Evolutionary conservation across 805 yeast species (phyloP).

Genomic region (Pichia manshurica): DNA sequence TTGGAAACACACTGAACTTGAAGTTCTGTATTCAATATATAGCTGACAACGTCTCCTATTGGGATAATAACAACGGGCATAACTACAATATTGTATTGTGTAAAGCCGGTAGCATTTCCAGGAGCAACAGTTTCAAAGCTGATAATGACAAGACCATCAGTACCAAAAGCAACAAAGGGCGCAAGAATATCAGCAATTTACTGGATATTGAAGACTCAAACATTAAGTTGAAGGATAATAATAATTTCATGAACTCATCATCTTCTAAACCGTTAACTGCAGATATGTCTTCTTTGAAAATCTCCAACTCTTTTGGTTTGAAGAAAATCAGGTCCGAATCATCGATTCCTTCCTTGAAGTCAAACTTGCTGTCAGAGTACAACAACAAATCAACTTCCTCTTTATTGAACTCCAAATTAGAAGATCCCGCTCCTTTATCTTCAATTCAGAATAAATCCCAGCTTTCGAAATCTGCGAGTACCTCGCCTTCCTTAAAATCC

Average conservation of each 20-base stretch:
- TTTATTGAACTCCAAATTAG: not conserved
- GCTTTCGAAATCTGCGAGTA: constrained; percentile 5
- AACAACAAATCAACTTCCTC: constrained; percentile 1
- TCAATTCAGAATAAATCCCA: not conserved
- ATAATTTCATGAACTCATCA: constrained; percentile 27
- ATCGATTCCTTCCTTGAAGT: constrained; percentile 18
- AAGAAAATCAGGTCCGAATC: constrained; percentile 31
- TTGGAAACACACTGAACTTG: constrained; percentile 25
- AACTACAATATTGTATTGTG: constrained; percentile 34
- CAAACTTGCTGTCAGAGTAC: not conserved
- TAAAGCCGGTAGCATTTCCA: constrained; percentile 3
- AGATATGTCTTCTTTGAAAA: constrained; percentile 19
- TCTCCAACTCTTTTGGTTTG: constrained; percentile 23
- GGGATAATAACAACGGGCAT: constrained; percentile 37
- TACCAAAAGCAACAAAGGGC: not conserved
- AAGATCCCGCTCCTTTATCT: not conserved
- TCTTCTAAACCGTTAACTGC: constrained; percentile 10
- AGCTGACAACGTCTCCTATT: constrained; percentile 28
- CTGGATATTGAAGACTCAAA: constrained; percentile 26
- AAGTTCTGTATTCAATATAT: constrained; percentile 38
- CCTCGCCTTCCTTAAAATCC: constrained; percentile 13
- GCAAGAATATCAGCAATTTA: not conserved
- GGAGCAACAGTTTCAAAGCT: not conserved
- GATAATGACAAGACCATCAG: not conserved
- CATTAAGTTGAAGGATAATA: constrained; percentile 27